phyloP scores from a whole-genome alignment of 441 rosid genomes.

The Sinapis alba region DNA sequence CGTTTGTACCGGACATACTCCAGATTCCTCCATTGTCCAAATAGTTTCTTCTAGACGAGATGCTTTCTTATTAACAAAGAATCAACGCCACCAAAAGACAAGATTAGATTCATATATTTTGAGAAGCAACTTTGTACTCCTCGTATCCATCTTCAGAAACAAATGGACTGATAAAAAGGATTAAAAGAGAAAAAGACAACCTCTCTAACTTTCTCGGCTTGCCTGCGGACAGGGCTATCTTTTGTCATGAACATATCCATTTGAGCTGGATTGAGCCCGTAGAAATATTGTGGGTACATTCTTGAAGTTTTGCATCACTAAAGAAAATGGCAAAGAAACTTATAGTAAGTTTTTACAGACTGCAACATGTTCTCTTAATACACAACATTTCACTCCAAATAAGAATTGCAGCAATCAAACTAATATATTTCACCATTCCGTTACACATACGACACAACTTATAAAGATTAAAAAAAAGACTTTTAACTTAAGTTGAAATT shows the following conservation, averaged over 20 bases:
- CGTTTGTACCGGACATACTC: constrained; percentile 52
- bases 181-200: constrained; percentile 39
- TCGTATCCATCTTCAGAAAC: background rate
- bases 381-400: background rate
- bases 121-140: background rate
- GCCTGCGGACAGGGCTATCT: constrained; percentile 67
- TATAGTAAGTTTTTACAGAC: background rate
- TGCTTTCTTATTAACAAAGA: constrained; percentile 56
- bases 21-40: constrained; percentile 67
- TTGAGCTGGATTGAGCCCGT: constrained; percentile 82
- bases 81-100: background rate
- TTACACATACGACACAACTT: background rate
- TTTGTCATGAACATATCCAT: constrained; percentile 92
- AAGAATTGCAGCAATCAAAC: constrained; percentile 3
- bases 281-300: constrained; percentile 75
- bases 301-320: constrained; percentile 82
- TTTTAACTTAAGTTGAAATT: no score
- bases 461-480: no score
- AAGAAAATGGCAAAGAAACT: constrained; percentile 1
- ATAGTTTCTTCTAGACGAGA: constrained; percentile 69
- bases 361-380: background rate
- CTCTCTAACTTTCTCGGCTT: constrained; percentile 69
- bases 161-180: background rate
- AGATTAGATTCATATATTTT: background rate
- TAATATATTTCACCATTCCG: background rate